These are phyloP conservation scores for Coriolopsis trogii DNA, from an alignment of 1,284 basidiomycete species.

Conservation along the genomic window DNA sequence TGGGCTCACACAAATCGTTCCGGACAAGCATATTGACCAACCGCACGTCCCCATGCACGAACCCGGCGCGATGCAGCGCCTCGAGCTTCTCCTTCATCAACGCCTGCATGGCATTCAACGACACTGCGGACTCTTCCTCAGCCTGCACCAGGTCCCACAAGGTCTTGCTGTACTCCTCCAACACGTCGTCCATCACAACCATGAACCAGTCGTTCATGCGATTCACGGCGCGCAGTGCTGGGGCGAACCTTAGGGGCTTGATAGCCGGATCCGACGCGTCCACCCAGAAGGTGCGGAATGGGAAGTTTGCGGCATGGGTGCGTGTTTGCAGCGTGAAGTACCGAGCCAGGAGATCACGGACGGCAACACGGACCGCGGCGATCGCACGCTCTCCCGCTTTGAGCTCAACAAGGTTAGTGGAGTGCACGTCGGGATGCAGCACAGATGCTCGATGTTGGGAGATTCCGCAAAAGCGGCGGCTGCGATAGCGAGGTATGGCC, in stretches of 20 bases:
- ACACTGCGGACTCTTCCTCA: not conserved
- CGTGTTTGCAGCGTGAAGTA: not conserved
- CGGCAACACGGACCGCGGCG: constrained; percentile 11
- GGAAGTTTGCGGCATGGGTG: not conserved
- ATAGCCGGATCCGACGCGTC: not conserved
- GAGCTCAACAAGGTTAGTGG: constrained; percentile 1
- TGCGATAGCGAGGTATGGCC: no score
- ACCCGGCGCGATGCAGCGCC: not conserved
- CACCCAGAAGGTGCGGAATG: constrained; percentile 12
- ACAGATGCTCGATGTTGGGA: constrained; percentile 6
- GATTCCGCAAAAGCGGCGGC: no score
- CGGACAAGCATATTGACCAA: no score
- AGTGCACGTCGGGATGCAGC: constrained; percentile 8
- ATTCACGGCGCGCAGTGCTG: constrained; percentile 13
- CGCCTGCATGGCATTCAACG: not conserved
- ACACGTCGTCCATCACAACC: constrained; percentile 19
- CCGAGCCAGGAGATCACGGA: not conserved
- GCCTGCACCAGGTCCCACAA: not conserved
- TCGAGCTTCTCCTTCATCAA: not conserved
- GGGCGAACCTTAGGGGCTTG: constrained; percentile 14
- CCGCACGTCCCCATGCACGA: no score
- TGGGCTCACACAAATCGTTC: not conserved
- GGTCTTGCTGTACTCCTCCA: constrained; percentile 9
- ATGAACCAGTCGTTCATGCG: constrained; percentile 14
- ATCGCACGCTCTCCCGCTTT: constrained; percentile 10